Evolutionary conservation across 257 asterid species (phyloP).

Genomic region (Plantago ovata): DNA sequence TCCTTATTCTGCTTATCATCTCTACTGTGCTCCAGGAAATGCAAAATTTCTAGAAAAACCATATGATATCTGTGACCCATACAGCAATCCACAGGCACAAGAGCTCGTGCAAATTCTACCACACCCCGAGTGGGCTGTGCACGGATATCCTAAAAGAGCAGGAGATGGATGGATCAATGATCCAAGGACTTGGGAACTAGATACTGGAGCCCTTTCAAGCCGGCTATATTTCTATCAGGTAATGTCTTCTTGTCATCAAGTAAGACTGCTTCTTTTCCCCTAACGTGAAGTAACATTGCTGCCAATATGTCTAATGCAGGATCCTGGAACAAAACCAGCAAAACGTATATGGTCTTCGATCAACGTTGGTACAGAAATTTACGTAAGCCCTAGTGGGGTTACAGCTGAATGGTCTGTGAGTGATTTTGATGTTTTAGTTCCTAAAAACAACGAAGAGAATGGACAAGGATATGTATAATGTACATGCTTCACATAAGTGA

Average conservation of each 20-base stretch:
- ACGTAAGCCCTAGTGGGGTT: slow-evolving; percentile 51
- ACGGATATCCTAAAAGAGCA: slow-evolving; percentile 64
- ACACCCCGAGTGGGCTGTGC: slow-evolving; percentile 84
- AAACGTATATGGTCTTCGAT: slow-evolving; percentile 68
- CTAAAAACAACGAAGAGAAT: slow-evolving; percentile 21
- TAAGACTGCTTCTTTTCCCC: background rate
- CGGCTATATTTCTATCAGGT: slow-evolving; percentile 86
- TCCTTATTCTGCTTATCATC: slow-evolving; percentile 80
- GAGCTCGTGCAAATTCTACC: slow-evolving; percentile 81
- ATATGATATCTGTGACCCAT: slow-evolving; percentile 78
- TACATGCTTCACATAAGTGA: too few relatives aligned
- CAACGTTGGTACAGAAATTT: slow-evolving; percentile 79
- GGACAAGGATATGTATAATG: slow-evolving; percentile 20
- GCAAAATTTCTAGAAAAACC: slow-evolving; percentile 59
- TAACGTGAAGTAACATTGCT: background rate
- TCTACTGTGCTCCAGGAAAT: slow-evolving; percentile 87
- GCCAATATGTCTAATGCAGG: slow-evolving; percentile 31
- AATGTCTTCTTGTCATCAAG: slow-evolving; percentile 1
- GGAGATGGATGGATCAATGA: slow-evolving; percentile 90
- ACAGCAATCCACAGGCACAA: slow-evolving; percentile 92
- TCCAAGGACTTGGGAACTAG: slow-evolving; percentile 78
- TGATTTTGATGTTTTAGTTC: slow-evolving; percentile 68
- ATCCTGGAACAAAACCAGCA: slow-evolving; percentile 82
- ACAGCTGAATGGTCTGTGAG: slow-evolving; percentile 80
- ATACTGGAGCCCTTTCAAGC: slow-evolving; percentile 61